Percentiles rank a stretch among this genome's conserved stretches.
Evolutionary conservation across 2,329 filamentous ascomycete genomes (phyloP).

Genomic region (Didymella sp.): DNA sequence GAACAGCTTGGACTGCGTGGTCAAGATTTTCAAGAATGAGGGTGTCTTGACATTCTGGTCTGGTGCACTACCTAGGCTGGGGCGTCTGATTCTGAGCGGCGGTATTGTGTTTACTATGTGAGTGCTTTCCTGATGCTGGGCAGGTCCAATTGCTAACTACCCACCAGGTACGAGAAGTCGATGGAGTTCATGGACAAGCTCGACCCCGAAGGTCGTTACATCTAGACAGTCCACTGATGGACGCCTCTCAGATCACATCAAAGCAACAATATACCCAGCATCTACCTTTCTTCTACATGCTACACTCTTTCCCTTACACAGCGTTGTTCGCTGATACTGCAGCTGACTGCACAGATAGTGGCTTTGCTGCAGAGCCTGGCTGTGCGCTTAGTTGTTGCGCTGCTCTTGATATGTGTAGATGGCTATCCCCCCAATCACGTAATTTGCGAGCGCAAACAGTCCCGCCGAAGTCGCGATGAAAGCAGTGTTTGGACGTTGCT

Average conservation of each 20-base stretch:
- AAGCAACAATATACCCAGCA: constrained; percentile 4
- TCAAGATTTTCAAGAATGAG: constrained; percentile 85
- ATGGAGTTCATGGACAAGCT: constrained; percentile 83
- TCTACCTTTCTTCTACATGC: not conserved
- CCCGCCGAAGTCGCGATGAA: not conserved
- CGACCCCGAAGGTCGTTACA: constrained; percentile 84
- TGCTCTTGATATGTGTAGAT: not conserved
- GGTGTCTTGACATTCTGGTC: constrained; percentile 92
- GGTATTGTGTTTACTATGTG: constrained; percentile 97
- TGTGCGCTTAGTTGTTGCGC: not conserved
- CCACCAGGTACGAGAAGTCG: constrained; percentile 80
- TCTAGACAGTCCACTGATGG: constrained; percentile 55
- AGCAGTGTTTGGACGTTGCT: no score
- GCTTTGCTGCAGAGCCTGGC: not conserved
- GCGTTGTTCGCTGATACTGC: not conserved
- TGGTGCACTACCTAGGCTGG: constrained; percentile 85
- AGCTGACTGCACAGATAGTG: not conserved
- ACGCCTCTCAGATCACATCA: not conserved
- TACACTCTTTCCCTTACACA: not conserved
- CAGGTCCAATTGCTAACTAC: constrained; percentile 12
- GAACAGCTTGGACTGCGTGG: constrained; percentile 84
- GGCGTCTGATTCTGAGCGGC: constrained; percentile 84
- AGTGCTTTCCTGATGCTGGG: constrained; percentile 39
- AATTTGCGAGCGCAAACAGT: not conserved
- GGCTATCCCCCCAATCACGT: not conserved